Evolutionary conservation across 257 asterid genomes (phyloP).

Genomic region (Nicotiana otophora): DNA sequence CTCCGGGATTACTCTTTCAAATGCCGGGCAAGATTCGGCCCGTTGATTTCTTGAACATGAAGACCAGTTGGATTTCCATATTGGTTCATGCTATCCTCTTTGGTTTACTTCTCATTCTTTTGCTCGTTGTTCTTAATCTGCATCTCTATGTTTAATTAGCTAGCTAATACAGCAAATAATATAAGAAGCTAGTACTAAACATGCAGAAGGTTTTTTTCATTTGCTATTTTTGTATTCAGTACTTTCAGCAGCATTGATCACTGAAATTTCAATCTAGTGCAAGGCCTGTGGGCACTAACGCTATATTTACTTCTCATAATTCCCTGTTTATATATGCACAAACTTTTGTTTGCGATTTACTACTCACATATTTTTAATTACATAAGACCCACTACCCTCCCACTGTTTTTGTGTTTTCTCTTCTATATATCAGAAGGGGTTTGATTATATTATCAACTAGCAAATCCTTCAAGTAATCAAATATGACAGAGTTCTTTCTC

Average conservation of each 20-base stretch:
- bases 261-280: not conserved
- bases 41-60: constrained; percentile 76
- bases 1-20: constrained; percentile 73
- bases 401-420: not conserved
- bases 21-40: constrained; percentile 73
- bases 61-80: constrained; percentile 55
- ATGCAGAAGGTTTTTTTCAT: not conserved
- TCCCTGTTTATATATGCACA: not conserved
- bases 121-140: constrained; percentile 52
- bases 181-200: not conserved
- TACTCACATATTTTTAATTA: not conserved
- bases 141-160: constrained; percentile 55
- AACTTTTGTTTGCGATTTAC: not conserved
- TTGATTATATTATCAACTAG: too few relatives aligned
- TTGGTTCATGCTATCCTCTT: constrained; percentile 58
- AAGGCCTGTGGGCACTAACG: too few relatives aligned
- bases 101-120: constrained; percentile 73
- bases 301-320: not conserved
- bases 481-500: not conserved
- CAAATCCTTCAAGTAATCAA: not conserved
- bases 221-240: not conserved
- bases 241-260: not conserved
- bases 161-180: not conserved
- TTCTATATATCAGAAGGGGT: not conserved
- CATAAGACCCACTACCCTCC: not conserved